Evolutionary conservation across 192 early-diverging fungal species (phyloP).

Genomic region (Paraglomus occultum): DNA sequence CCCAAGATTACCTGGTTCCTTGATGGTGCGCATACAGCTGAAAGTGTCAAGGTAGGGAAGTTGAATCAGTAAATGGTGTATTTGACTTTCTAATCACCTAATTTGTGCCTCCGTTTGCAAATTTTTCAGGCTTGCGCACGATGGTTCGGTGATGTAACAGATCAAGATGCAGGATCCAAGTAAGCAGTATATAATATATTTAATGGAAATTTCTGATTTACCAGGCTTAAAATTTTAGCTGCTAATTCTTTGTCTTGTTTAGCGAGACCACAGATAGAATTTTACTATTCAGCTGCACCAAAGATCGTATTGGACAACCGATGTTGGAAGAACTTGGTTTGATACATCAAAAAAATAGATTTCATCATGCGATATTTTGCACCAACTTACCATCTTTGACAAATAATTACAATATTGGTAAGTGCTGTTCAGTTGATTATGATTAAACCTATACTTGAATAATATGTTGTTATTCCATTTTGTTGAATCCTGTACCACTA

Average conservation of each 20-base stretch:
- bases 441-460: too few relatives aligned
- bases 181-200: neutral
- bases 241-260: neutral
- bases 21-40: constrained; percentile 94
- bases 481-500: neutral
- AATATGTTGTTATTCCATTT: too few relatives aligned
- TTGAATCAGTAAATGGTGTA: too few relatives aligned
- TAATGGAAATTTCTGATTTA: neutral
- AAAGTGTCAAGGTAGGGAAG: constrained; percentile 67
- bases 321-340: constrained; percentile 69
- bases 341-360: constrained; percentile 39
- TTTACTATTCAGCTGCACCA: constrained; percentile 88
- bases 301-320: constrained; percentile 60
- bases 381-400: constrained; percentile 61
- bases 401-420: constrained; percentile 36
- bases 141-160: constrained; percentile 48
- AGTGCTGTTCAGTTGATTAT: neutral
- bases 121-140: constrained; percentile 42
- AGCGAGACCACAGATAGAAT: constrained; percentile 42
- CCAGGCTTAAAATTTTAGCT: neutral
- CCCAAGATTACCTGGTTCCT: constrained; percentile 68
- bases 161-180: constrained; percentile 15
- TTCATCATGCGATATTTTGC: constrained; percentile 76
- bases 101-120: neutral
- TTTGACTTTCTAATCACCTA: neutral